phyloP scores from a whole-genome alignment of 768 basidiomycete species.

The Boletellus sp. region DNA sequence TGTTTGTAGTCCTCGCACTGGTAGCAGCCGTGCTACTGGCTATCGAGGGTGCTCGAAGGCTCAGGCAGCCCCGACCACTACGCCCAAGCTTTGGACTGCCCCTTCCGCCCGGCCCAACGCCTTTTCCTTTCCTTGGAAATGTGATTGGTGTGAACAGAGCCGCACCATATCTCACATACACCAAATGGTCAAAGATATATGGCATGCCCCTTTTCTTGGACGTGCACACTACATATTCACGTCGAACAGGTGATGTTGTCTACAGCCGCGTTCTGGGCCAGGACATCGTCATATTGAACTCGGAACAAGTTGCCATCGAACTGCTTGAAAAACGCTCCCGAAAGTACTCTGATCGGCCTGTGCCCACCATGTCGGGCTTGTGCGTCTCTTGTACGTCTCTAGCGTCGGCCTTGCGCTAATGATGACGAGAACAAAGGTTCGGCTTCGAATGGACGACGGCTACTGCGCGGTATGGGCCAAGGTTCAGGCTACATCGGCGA shows the following conservation, averaged over 20 bases:
- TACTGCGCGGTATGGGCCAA: conserved; percentile 18
- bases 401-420: neutral
- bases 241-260: conserved; percentile 5
- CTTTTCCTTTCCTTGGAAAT: conserved; percentile 13
- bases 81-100: neutral
- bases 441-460: conserved; percentile 11
- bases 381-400: neutral
- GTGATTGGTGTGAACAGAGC: conserved; percentile 5
- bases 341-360: conserved; percentile 40
- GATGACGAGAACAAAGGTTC: conserved; percentile 8
- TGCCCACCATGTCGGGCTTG: neutral
- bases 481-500: conserved; percentile 21
- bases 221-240: neutral
- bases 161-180: conserved; percentile 12
- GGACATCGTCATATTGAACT: conserved; percentile 49
- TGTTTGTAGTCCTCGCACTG: conserved; percentile 3
- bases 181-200: conserved; percentile 17
- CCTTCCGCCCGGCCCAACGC: conserved; percentile 18
- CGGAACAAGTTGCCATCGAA: conserved; percentile 42
- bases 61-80: neutral
- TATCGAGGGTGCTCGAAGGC: conserved; percentile 1
- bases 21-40: conserved; percentile 2
- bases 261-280: conserved; percentile 34
- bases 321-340: conserved; percentile 50
- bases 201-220: conserved; percentile 4